Base-by-base conservation (phyloP, 176 grass and related monocot species). In the Oryza punctata region DNA sequence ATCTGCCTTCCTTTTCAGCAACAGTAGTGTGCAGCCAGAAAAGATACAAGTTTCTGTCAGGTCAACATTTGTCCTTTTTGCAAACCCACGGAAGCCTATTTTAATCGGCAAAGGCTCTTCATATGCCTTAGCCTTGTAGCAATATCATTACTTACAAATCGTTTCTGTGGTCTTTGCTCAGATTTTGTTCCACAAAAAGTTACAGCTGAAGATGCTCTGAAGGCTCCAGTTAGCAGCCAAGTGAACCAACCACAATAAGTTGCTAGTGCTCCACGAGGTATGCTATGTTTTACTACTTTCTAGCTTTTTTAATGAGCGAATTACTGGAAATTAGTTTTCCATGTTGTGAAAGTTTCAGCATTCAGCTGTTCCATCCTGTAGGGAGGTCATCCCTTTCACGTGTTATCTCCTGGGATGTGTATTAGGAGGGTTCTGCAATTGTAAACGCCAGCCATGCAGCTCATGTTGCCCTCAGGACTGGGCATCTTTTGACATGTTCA, bases 121-220 rank as follows among this genome's bases (percentile, higher is more conserved):
- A 13, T 28, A 3, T 32, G 41, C 3, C 7, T 14, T 59, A 67
- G 7, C 6, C 78, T 67, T 43, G 10, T 24, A 54, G 8, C 8
- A 28, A 29, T 54, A 64, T 65, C 18, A 57, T 7, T 23, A 70
- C 57, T 81, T 66, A 79, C 37, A 0, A 24, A 21, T 3, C 52
- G 43, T 67, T 63, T 29, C 0, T 66, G 0, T 25, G 11, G 10
- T 32, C 11, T 14, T 11, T 38, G 9, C 27, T 7, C 83, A 97
- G 94, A 97, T 87, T 97, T 97, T 82, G 88, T 97, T 23, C 94
- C 94, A 32, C 87, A 82, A 70, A 92, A 86, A 68, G 63, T 92
- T 32, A 83, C 40, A 64, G 92, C 84, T 3, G 88, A 87, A 21
- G 90, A 91, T 83, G 94, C 90, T 40, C 75, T 92, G 63, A 89